Evolutionary conservation across 805 yeast genomes (phyloP).

Genomic region (Lipomyces japonicus): DNA sequence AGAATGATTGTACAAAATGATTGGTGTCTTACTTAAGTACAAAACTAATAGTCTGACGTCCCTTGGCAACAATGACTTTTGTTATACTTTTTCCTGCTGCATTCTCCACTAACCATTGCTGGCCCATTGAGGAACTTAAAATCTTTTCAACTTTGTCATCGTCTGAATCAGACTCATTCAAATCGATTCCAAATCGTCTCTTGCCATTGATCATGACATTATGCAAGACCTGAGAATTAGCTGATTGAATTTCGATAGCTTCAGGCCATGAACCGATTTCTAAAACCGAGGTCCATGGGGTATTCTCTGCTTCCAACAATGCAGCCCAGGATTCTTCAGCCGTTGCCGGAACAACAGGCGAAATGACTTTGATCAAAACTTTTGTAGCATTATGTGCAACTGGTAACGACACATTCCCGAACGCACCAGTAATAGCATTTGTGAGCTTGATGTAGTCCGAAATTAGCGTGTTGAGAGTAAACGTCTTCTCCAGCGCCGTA

Average conservation of each 20-base stretch:
- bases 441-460: conserved; percentile 88
- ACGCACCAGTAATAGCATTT: conserved; percentile 46
- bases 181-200: conserved; percentile 44
- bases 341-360: conserved; percentile 78
- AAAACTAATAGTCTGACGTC: conserved; percentile 28
- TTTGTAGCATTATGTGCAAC: conserved; percentile 43
- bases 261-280: conserved; percentile 61
- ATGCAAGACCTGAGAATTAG: conserved; percentile 24
- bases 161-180: conserved; percentile 31
- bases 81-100: conserved; percentile 42
- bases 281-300: conserved; percentile 50
- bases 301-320: conserved; percentile 33
- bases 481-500: conserved; percentile 53
- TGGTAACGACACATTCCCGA: conserved; percentile 19
- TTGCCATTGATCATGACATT: conserved; percentile 74
- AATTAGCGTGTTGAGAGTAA: conserved; percentile 76
- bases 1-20: background rate
- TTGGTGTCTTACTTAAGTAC: conserved; percentile 14
- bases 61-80: conserved; percentile 47
- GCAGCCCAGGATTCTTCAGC: conserved; percentile 79
- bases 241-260: conserved; percentile 32
- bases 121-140: conserved; percentile 38
- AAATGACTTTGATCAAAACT: conserved; percentile 56
- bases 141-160: conserved; percentile 41
- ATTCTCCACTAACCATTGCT: conserved; percentile 40